Base-by-base conservation (phyloP, 345 rosid genomes). In the Lumnitzera racemosa region DNA sequence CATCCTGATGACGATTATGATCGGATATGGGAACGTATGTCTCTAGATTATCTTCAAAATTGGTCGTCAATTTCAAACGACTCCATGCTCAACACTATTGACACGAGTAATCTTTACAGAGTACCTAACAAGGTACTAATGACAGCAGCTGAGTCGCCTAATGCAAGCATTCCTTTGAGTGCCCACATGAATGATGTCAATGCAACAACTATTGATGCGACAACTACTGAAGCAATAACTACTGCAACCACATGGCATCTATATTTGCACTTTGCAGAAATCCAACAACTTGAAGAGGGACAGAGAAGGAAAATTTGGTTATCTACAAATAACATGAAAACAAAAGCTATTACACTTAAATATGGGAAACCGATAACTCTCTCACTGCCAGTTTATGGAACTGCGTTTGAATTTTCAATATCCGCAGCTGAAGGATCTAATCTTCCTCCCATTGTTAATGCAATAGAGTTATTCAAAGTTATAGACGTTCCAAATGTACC, bases 371-470 rank as follows among this genome's bases (percentile, higher is more conserved):
- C 43, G 1, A 9, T 36, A 9, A 36, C 43, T 36, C 43, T 36
- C 43, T 7, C 13, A 1, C 12, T 31, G 10, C 61, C 16, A 20
- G 3, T 58, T 17, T 4, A 46, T 23, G 11, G 51, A 2, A 12
- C 0, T 10, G 12, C 1, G 13, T 4, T 58, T 58, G 4, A 13
- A 11, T 13, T 58, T 58, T 13, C 51, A 8, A 58, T 58, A 12
- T 13, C 13, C 46, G 61, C 52, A 47, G 61, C 17, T 12, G 61
- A 58, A 1, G 61, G 51, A 3, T 58, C 36, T 46, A 16, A 13
- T 4, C 51, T 58, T 23, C 52, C 61, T 20, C 61, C 61, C 10
- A 58, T 58, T 17, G 51, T 58, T 4, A 58, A 58, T 13, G 61
- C 61, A 24, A 1, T 47, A 1, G 61, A 58, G 23, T 2, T 14